Conservation (phyloP, 164 flowering plant species). For the Vitis rupestris region DNA sequence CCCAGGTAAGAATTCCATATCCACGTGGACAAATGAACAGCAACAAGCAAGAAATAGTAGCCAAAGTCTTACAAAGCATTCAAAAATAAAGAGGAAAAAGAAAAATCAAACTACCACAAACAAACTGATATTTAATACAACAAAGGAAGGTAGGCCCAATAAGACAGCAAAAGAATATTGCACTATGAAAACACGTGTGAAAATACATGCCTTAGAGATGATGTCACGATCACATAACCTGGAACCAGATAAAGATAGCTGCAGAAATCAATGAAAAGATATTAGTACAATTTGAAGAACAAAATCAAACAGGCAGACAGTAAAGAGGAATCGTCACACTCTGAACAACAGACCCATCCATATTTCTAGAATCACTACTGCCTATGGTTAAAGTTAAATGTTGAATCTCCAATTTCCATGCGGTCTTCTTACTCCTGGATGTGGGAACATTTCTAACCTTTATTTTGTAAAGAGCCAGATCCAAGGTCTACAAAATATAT, state of each 20-base stretch:
- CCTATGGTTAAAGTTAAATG: background rate
- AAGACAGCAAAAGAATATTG: background rate
- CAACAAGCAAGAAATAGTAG: too few relatives aligned
- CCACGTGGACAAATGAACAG: too few relatives aligned
- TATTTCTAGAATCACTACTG: background rate
- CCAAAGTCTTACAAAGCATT: too few relatives aligned
- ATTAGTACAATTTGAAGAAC: background rate
- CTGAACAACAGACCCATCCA: too few relatives aligned
- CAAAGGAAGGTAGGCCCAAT: background rate
- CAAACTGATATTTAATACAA: too few relatives aligned
- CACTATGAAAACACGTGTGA: background rate
- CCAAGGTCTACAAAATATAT: background rate
- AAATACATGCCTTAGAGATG: constrained; percentile 50
- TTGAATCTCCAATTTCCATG: background rate
- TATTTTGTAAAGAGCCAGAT: background rate
- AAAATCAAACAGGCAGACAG: background rate
- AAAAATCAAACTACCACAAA: too few relatives aligned
- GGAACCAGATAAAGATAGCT: constrained; percentile 71
- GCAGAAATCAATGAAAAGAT: constrained; percentile 22
- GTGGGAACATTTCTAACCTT: background rate
- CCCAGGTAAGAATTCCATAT: too few relatives aligned
- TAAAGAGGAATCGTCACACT: too few relatives aligned
- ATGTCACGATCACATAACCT: constrained; percentile 60
- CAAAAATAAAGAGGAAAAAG: too few relatives aligned
- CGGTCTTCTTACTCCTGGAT: background rate